Evolutionary conservation across 1,284 basidiomycete species (phyloP).

Genomic region (Omphalotus olearius): DNA sequence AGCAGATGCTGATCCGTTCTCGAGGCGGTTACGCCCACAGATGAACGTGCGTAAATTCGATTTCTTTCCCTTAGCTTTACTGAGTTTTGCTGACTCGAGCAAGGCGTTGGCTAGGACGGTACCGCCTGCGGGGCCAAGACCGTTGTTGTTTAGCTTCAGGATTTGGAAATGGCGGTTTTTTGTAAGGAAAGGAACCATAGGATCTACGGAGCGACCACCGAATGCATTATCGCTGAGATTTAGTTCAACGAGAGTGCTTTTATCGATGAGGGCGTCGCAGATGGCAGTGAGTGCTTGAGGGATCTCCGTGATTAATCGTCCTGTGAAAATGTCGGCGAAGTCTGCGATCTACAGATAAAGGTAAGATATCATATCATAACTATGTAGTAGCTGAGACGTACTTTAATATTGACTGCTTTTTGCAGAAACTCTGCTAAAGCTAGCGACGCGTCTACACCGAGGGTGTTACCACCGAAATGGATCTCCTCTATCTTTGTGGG

Average conservation of each 20-base stretch:
- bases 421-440: conserved; percentile 82
- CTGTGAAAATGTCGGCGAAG: conserved; percentile 98
- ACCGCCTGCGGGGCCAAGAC: conserved; percentile 92
- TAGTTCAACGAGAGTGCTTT: conserved; percentile 81
- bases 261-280: conserved; percentile 82
- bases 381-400: conserved; percentile 29
- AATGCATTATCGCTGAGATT: conserved; percentile 97
- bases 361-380: background rate
- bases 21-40: conserved; percentile 93
- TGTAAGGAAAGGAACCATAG: conserved; percentile 87
- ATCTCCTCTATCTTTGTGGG: conserved; percentile 79
- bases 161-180: conserved; percentile 78
- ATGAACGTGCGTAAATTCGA: conserved; percentile 80
- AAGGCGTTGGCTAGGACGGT: conserved; percentile 84
- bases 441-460: conserved; percentile 88
- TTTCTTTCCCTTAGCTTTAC: conserved; percentile 59
- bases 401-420: conserved; percentile 72
- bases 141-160: conserved; percentile 95
- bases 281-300: conserved; percentile 86
- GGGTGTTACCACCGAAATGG: conserved; percentile 93
- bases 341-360: conserved; percentile 73
- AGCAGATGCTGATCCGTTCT: conserved; percentile 80
- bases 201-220: conserved; percentile 92
- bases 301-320: conserved; percentile 94
- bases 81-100: conserved; percentile 69